Percentiles rank a stretch among this genome's conserved stretches.
phyloP scores from a whole-genome alignment of 2,329 filamentous ascomycete genomes.

The Furcasterigmium sp. region DNA sequence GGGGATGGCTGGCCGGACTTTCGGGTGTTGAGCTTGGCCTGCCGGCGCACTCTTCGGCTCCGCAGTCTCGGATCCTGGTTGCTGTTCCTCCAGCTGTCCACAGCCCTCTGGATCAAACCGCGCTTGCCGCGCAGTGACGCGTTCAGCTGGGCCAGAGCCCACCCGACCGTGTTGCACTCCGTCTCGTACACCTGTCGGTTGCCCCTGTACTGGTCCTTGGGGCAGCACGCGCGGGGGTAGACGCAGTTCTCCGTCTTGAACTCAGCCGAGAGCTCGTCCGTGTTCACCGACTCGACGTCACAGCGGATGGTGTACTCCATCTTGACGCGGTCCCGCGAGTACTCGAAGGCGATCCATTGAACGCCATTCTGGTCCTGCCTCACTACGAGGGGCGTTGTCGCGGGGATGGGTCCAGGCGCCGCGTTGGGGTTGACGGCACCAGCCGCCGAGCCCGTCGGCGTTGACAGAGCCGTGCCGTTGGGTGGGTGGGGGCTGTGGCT shows the following conservation, averaged over 20 bases:
- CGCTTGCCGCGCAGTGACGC: constrained; percentile 86
- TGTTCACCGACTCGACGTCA: constrained; percentile 94
- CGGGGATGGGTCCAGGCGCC: constrained; percentile 91
- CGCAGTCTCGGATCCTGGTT: constrained; percentile 91
- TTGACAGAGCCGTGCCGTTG: constrained; percentile 37
- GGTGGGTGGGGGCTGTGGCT: constrained; percentile 29
- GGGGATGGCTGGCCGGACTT: constrained; percentile 61
- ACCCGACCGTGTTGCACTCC: constrained; percentile 99
- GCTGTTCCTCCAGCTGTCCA: constrained; percentile 98
- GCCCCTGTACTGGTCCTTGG: constrained; percentile 92
- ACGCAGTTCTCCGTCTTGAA: constrained; percentile 99
- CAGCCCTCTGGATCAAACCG: constrained; percentile 91
- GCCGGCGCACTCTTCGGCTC: constrained; percentile 85
- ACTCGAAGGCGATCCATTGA: constrained; percentile 98
- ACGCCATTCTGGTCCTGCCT: constrained; percentile 94
- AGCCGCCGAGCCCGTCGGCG: constrained; percentile 37
- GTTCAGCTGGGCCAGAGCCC: constrained; percentile 92
- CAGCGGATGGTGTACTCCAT: constrained; percentile 99
- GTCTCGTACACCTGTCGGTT: constrained; percentile 96
- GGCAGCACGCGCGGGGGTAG: constrained; percentile 89
- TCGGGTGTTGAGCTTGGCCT: constrained; percentile 92
- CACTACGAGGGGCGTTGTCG: constrained; percentile 90
- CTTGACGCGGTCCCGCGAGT: constrained; percentile 93
- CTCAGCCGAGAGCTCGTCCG: constrained; percentile 75
- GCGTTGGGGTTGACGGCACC: constrained; percentile 76